Conservation (phyloP, 345 rosid genomes). For the Citrus mangshanensis region DNA sequence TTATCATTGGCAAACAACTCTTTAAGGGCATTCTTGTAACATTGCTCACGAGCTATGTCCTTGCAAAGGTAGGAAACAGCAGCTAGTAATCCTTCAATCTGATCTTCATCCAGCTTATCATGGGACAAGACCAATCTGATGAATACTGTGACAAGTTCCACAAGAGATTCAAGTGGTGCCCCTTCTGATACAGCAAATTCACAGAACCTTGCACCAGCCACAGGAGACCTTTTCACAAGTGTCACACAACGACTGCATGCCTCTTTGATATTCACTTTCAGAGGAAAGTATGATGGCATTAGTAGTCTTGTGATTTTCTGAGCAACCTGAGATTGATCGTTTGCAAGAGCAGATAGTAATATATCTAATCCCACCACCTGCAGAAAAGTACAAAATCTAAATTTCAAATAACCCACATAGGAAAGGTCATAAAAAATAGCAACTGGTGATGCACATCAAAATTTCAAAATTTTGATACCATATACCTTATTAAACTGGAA, state of each 20-base stretch:
- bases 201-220: slow-evolving; percentile 93
- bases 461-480: background rate
- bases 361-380: slow-evolving; percentile 77
- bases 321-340: slow-evolving; percentile 73
- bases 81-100: slow-evolving; percentile 71
- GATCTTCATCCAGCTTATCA: slow-evolving; percentile 43
- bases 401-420: slow-evolving; percentile 2
- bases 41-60: slow-evolving; percentile 45
- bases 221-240: slow-evolving; percentile 75
- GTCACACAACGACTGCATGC: slow-evolving; percentile 78
- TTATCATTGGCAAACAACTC: slow-evolving; percentile 51
- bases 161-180: slow-evolving; percentile 49
- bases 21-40: slow-evolving; percentile 48
- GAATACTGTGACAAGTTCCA: slow-evolving; percentile 65
- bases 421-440: background rate
- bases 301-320: slow-evolving; percentile 69
- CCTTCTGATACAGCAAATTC: slow-evolving; percentile 63
- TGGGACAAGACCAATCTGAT: slow-evolving; percentile 48
- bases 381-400: slow-evolving; percentile 16
- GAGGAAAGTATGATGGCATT: slow-evolving; percentile 87
- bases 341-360: slow-evolving; percentile 58
- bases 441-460: slow-evolving; percentile 7
- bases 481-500: slow-evolving; percentile 90
- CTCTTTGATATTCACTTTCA: slow-evolving; percentile 59
- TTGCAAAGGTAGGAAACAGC: slow-evolving; percentile 58